Evolutionary conservation across 495 filamentous ascomycete species (phyloP), one percentile per base, ranked within the genome.

Genomic region (Trichoderma gamsii): DNA sequence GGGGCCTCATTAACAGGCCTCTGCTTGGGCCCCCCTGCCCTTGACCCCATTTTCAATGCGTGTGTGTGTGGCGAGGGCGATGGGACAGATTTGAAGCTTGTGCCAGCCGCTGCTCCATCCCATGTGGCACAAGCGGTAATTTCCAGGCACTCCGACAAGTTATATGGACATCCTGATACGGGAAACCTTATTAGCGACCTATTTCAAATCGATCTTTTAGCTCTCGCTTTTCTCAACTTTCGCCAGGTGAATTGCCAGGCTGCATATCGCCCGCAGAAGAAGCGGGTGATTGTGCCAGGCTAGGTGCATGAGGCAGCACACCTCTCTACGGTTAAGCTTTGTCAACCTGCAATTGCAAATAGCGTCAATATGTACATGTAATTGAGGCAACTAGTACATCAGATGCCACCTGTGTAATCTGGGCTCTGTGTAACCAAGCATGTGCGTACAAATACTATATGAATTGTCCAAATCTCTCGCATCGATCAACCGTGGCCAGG

Each of bases 41-140:
- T 4, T 21, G 25, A 5, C 12, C 8, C 56, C 56, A 5, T 21
- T 61, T 61, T 61, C 56, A 49, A 49, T 49, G 51, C 21, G 21
- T 56, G 18, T 23, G 51, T 12, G 23, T 61, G 23, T 23, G 21
- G 23, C 25, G 27, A 23, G 35, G 35, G 35, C 35, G 35, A 38
- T 38, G 27, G 11, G 56, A 61, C 23, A 61, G 25, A 13, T 11
- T 11, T 23, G 4, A 25, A 61, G 56, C 56, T 61, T 29, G 56
- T 18, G 27, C 56, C 56, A 61, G 56, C 56, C 56, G 16, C 56
- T 61, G 56, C 56, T 61, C 56, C 56, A 61, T 61, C 56, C 56
- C 49, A 9, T 29, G 56, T 29, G 23, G 5, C 32, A 29, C 56
- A 61, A 61, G 56, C 56, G 56, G 56, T 13, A 61, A 61, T 21